Evolutionary conservation across 208 protist species (phyloP), one percentile per base, ranked within the genome.

Genomic region (Herpetomonas tarakana): DNA sequence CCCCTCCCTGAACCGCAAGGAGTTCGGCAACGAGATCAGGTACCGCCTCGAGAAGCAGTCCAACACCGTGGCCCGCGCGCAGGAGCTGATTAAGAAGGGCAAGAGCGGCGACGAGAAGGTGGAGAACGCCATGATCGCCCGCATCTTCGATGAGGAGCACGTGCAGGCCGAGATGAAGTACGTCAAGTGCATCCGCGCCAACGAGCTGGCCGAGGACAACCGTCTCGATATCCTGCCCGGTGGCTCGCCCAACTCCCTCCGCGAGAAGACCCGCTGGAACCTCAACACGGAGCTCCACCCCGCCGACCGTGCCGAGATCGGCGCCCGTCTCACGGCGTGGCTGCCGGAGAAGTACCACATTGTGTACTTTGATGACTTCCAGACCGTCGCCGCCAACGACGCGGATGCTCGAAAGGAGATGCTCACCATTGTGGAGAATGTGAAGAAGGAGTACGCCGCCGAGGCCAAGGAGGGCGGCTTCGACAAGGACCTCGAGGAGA

Each of bases 321-420:
- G 62, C 24, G 75, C 82, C 18, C 83, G 86, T 16, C 83, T 93
- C 44, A 93, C 82, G 24, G 86, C 86, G 16, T 93, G 86, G 86
- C 86, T 93, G 53, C 86, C 86, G 16, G 86, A 93, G 81, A 93
- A 93, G 73, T 93, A 93, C 68, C 86, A 93, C 66, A 93, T 93
- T 52, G 83, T 93, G 29, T 93, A 93, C 68, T 87, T 91, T 46
- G 86, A 93, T 41, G 86, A 93, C 71, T 93, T 90, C 71, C 86
- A 93, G 62, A 93, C 86, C 2, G 86, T 93, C 7, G 86, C 86
- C 39, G 86, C 86, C 25, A 93, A 93, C 50, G 82, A 93, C 65
- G 4, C 70, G 2, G 50, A 56, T 27, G 80, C 80, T 28, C 82
- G 83, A n/a, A 68, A 69, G 58, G 83, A 90, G 62, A 93, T 93